Conservation (phyloP, 139 green algal genomes). For the Asterochloris erici region DNA sequence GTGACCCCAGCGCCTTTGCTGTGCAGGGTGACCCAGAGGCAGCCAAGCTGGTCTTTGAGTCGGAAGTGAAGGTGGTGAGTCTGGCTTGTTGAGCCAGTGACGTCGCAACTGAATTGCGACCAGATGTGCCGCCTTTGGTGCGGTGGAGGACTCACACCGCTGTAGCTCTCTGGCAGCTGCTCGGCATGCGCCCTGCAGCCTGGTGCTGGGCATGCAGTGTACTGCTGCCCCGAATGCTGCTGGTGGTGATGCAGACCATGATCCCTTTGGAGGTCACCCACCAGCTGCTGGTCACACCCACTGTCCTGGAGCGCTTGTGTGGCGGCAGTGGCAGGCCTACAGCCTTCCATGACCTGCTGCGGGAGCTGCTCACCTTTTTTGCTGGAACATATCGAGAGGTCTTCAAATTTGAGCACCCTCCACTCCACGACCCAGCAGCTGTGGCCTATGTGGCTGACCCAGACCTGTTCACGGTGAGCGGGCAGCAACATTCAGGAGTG, state of each 20-base stretch:
- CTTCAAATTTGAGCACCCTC: slow-evolving; percentile 82
- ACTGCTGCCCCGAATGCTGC: too few species aligned
- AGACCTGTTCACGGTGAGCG: slow-evolving; percentile 67
- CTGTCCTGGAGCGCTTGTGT: slow-evolving; percentile 57
- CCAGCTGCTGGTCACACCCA: slow-evolving; percentile 77
- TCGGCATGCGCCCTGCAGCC: too few species aligned
- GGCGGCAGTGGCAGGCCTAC: background rate
- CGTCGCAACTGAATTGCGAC: too few species aligned
- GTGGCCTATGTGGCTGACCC: slow-evolving; percentile 79
- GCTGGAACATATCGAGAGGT: slow-evolving; percentile 38
- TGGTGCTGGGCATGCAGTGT: too few species aligned
- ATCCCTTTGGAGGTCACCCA: slow-evolving; percentile 94
- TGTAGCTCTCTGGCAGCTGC: too few species aligned
- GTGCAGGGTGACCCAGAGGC: slow-evolving; percentile 81
- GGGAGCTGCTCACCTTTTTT: slow-evolving; percentile 76
- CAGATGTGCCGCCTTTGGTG: too few species aligned
- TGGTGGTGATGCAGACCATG: slow-evolving; percentile 58
- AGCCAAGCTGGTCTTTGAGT: slow-evolving; percentile 82
- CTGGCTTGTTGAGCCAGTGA: too few species aligned
- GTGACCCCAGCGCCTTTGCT: background rate
- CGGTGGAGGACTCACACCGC: too few species aligned
- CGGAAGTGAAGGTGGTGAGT: slow-evolving; percentile 45
- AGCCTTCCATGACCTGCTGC: slow-evolving; percentile 49
- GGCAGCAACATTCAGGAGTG: background rate
- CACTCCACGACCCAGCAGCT: slow-evolving; percentile 92